Percentiles rank a stretch among this genome's conserved stretches.
Conservation (phyloP, 495 filamentous ascomycete species). For the Sphaerosporella brunnea region DNA sequence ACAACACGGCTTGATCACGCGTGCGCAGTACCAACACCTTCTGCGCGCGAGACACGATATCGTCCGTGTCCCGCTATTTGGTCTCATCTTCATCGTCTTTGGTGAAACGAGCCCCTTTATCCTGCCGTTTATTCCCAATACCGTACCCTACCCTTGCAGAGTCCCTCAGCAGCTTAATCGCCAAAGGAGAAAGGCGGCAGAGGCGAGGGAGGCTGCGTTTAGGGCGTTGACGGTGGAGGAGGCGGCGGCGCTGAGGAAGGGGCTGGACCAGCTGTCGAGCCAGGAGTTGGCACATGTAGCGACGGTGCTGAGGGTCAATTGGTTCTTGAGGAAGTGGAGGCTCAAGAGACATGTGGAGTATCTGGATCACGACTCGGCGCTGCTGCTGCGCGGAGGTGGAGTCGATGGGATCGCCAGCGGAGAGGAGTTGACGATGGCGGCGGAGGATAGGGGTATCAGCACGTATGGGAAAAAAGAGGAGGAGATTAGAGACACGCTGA, state of each 20-base stretch:
- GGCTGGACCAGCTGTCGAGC: constrained; percentile 33
- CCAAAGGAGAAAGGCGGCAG: constrained; percentile 35
- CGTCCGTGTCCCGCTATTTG: constrained; percentile 57
- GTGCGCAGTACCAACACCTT: constrained; percentile 48
- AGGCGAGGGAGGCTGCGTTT: constrained; percentile 31
- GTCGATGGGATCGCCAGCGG: constrained; percentile 11
- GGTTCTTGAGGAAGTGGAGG: constrained; percentile 25
- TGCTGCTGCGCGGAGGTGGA: constrained; percentile 50
- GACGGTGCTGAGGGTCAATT: constrained; percentile 21
- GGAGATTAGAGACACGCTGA: constrained; percentile 18
- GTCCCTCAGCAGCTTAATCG: constrained; percentile 53
- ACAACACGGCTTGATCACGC: constrained; percentile 28
- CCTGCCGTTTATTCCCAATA: constrained; percentile 42
- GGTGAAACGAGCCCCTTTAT: constrained; percentile 74
- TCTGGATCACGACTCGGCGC: constrained; percentile 73
- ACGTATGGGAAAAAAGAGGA: constrained; percentile 10
- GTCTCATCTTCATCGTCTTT: constrained; percentile 49
- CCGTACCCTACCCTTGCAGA: constrained; percentile 64
- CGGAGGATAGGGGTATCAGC: constrained; percentile 16
- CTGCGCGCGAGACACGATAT: constrained; percentile 47
- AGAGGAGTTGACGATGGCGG: constrained; percentile 24
- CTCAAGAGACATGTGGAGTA: constrained; percentile 16
- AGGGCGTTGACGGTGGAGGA: constrained; percentile 13
- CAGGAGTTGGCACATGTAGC: constrained; percentile 34
- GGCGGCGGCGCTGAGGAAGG: constrained; percentile 14